Conservation (phyloP, 768 basidiomycete species). For the Boletus pseudo-olivaceus region DNA sequence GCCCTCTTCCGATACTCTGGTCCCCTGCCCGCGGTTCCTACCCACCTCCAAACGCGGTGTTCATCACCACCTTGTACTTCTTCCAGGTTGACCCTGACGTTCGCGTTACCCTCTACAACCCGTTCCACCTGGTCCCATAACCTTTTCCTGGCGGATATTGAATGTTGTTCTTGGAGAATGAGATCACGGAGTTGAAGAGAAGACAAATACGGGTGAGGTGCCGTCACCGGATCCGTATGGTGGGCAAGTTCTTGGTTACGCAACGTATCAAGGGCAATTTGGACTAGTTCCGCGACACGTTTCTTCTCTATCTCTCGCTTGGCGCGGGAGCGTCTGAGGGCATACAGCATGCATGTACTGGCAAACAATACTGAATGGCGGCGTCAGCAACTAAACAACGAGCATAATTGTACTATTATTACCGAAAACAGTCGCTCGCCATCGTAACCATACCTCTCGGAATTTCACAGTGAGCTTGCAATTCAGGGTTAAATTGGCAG, state of each 20-base stretch:
- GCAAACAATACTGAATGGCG: slow-evolving; percentile 28
- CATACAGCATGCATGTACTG: slow-evolving; percentile 13
- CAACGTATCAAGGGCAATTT: slow-evolving; percentile 74
- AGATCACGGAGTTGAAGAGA: slow-evolving; percentile 87
- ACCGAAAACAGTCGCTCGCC: slow-evolving; percentile 65
- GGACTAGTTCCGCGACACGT: slow-evolving; percentile 71
- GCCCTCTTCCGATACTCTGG: slow-evolving; percentile 35
- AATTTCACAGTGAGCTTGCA: slow-evolving; percentile 66
- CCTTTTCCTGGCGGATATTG: slow-evolving; percentile 56
- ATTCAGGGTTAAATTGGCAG: slow-evolving; percentile 60
- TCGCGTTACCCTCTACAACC: slow-evolving; percentile 86
- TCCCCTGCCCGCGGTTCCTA: slow-evolving; percentile 49
- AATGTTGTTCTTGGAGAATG: slow-evolving; percentile 78
- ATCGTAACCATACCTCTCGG: slow-evolving; percentile 64
- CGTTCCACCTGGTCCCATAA: slow-evolving; percentile 83
- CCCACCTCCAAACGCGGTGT: slow-evolving; percentile 89
- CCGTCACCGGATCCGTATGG: slow-evolving; percentile 74
- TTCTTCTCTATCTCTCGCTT: slow-evolving; percentile 55
- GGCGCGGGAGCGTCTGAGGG: slow-evolving; percentile 36
- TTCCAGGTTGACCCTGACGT: slow-evolving; percentile 80
- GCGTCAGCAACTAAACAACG: slow-evolving; percentile 16
- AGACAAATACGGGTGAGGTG: slow-evolving; percentile 73
- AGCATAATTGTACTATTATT: slow-evolving; percentile 17
- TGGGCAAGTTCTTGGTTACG: slow-evolving; percentile 81
- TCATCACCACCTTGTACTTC: slow-evolving; percentile 86